Conservation (phyloP, 2,329 filamentous ascomycete genomes). For the Alternaria arborescens region DNA sequence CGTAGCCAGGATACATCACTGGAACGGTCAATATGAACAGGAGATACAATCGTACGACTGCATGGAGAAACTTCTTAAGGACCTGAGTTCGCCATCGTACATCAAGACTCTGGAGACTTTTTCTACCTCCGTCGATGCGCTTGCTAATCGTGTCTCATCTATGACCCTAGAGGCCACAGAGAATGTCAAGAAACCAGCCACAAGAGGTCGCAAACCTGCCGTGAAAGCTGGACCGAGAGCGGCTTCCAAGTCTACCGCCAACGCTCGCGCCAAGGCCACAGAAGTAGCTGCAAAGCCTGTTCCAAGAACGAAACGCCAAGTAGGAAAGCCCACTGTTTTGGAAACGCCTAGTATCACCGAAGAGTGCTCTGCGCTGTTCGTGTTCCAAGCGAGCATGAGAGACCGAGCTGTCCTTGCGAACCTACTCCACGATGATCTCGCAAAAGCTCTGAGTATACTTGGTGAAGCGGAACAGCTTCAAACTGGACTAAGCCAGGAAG, state of each 20-base stretch:
- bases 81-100: constrained; percentile 50
- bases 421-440: constrained; percentile 43
- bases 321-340: constrained; percentile 4
- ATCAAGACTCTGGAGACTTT: constrained; percentile 40
- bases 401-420: constrained; percentile 60
- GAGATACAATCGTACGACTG: constrained; percentile 61
- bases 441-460: constrained; percentile 40
- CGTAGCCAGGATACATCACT: constrained; percentile 60
- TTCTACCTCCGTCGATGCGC: constrained; percentile 37
- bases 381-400: constrained; percentile 59
- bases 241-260: constrained; percentile 21
- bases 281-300: constrained; percentile 24
- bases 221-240: constrained; percentile 24
- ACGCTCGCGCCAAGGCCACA: constrained; percentile 26
- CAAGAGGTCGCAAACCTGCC: constrained; percentile 36
- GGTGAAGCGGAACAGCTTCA: constrained; percentile 35
- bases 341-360: constrained; percentile 30
- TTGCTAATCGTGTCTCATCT: constrained; percentile 56
- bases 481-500: constrained; percentile 52
- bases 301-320: constrained; percentile 23
- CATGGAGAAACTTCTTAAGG: constrained; percentile 56
- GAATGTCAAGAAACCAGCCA: constrained; percentile 16
- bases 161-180: constrained; percentile 47
- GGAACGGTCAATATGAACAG: constrained; percentile 57
- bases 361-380: constrained; percentile 51